phyloP scores from a whole-genome alignment of 2,329 filamentous ascomycete species.

The Ophiocordyceps camponoti-leonardi region DNA sequence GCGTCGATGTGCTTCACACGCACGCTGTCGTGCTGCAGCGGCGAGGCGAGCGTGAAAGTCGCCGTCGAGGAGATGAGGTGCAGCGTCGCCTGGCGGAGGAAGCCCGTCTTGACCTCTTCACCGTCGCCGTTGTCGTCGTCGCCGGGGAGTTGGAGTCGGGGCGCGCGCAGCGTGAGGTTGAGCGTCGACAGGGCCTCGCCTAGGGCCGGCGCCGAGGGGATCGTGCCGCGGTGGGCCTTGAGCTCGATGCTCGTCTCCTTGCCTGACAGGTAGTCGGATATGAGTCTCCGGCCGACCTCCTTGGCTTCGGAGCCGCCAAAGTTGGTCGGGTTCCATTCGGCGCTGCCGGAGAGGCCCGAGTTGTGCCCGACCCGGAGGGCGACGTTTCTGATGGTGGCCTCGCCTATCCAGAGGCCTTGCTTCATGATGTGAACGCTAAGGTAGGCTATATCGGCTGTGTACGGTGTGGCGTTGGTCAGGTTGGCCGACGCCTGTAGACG shows the following conservation, averaged over 20 bases:
- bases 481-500: conserved; percentile 58
- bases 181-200: conserved; percentile 58
- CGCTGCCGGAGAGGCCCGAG: conserved; percentile 46
- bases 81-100: conserved; percentile 74
- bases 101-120: conserved; percentile 29
- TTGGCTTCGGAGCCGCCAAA: conserved; percentile 45
- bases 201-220: conserved; percentile 57
- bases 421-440: conserved; percentile 59
- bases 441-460: conserved; percentile 68
- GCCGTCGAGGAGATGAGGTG: conserved; percentile 79
- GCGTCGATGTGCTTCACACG: conserved; percentile 69
- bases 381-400: conserved; percentile 50
- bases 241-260: conserved; percentile 69
- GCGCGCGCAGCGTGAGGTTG: conserved; percentile 54
- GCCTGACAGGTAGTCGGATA: conserved; percentile 79
- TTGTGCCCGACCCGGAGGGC: conserved; percentile 54
- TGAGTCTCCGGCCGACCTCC: conserved; percentile 48
- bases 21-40: conserved; percentile 54
- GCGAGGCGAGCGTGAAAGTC: conserved; percentile 67
- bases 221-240: conserved; percentile 50
- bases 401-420: conserved; percentile 59
- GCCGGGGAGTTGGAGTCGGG: conserved; percentile 44
- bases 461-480: conserved; percentile 78
- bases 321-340: conserved; percentile 53
- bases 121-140: conserved; percentile 16